Conservation (phyloP, 2,329 filamentous ascomycete genomes). For the Phyllosticta citriasiana region DNA sequence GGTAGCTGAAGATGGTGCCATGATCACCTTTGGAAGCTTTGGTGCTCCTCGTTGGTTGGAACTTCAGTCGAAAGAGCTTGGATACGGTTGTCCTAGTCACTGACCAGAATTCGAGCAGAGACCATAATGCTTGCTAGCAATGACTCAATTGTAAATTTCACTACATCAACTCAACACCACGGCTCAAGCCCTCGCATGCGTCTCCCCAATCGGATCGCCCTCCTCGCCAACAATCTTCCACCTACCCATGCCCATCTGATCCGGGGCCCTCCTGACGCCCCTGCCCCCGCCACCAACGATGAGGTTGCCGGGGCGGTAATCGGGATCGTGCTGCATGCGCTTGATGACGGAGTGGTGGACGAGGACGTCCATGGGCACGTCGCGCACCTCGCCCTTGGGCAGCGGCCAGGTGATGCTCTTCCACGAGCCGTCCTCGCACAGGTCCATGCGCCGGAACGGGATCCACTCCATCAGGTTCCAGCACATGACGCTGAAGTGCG, state of each 20-base stretch:
- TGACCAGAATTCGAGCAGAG: too few relatives aligned
- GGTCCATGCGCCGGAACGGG: conserved; percentile 71
- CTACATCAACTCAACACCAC: background rate
- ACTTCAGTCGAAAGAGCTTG: too few relatives aligned
- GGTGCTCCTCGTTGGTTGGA: too few relatives aligned
- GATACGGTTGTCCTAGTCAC: too few relatives aligned
- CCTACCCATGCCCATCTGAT: conserved; percentile 56
- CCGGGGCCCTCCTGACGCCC: conserved; percentile 52
- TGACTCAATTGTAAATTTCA: too few relatives aligned
- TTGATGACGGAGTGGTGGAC: conserved; percentile 67
- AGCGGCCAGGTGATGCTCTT: conserved; percentile 72
- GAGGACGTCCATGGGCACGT: conserved; percentile 59
- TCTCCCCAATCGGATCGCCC: conserved; percentile 60
- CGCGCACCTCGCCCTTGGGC: conserved; percentile 65
- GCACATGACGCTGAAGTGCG: conserved; percentile 45
- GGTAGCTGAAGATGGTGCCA: too few relatives aligned
- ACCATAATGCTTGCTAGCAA: too few relatives aligned
- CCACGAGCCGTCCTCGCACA: conserved; percentile 64
- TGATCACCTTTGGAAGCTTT: too few relatives aligned
- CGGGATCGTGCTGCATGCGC: conserved; percentile 53
- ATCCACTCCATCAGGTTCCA: conserved; percentile 78
- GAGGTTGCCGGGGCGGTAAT: conserved; percentile 67
- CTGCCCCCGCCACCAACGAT: conserved; percentile 71
- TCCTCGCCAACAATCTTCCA: conserved; percentile 58
- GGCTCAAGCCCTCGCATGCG: conserved; percentile 41